Percentiles rank a stretch among this genome's conserved stretches.
Evolutionary conservation across 2,329 filamentous ascomycete species (phyloP).

Genomic region (Sporothrix pallida): DNA sequence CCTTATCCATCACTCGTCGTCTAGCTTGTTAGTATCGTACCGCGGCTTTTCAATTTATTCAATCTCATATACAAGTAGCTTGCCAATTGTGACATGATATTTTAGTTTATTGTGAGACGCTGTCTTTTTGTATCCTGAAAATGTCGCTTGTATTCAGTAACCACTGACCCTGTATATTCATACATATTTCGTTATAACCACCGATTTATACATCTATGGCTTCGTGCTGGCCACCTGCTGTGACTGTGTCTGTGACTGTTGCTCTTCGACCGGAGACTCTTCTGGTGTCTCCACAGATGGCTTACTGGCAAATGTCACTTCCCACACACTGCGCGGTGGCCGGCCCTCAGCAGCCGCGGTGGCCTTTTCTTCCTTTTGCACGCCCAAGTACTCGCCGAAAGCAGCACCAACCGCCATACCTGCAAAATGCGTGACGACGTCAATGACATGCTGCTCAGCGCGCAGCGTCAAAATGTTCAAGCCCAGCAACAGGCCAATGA

Average conservation of each 20-base stretch:
- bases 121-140: conserved; percentile 3
- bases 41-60: too few species aligned
- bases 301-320: background rate
- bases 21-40: conserved; percentile 1
- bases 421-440: conserved; percentile 60
- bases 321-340: conserved; percentile 31
- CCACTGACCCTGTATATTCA: conserved; percentile 17
- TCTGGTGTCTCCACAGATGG: too few species aligned
- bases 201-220: background rate
- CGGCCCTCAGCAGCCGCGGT: conserved; percentile 32
- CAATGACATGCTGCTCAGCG: conserved; percentile 52
- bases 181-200: background rate
- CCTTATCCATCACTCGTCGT: background rate
- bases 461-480: conserved; percentile 57
- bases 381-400: conserved; percentile 48
- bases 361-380: conserved; percentile 41
- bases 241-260: background rate
- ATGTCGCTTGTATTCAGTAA: background rate
- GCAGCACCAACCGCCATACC: conserved; percentile 57
- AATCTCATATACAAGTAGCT: background rate
- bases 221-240: background rate
- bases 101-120: background rate
- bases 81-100: background rate
- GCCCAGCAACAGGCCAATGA: conserved; percentile 58
- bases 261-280: background rate